phyloP scores from a whole-genome alignment of 768 basidiomycete species.

The Boletus tomentosulus region DNA sequence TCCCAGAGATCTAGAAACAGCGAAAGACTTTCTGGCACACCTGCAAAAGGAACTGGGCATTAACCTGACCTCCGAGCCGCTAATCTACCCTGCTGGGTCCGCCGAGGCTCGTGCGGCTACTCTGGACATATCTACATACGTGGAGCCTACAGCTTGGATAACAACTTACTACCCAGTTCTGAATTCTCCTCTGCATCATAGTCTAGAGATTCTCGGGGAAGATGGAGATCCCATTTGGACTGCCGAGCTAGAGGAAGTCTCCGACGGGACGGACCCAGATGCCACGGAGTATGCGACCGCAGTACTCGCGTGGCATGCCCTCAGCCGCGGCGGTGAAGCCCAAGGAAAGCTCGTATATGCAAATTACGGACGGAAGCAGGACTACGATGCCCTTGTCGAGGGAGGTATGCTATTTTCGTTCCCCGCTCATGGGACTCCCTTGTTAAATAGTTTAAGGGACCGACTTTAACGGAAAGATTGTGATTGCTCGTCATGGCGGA shows the following conservation, averaged over 20 bases:
- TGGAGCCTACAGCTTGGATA: conserved; percentile 53
- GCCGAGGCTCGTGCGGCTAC: conserved; percentile 50
- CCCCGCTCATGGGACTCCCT: not conserved
- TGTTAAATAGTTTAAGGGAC: conserved; percentile 38
- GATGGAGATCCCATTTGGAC: conserved; percentile 49
- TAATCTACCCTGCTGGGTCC: conserved; percentile 57
- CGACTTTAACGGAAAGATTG: conserved; percentile 74
- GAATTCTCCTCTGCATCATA: conserved; percentile 59
- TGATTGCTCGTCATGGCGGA: conserved; percentile 70
- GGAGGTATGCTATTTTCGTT: conserved; percentile 35
- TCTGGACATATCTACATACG: conserved; percentile 39
- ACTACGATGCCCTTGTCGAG: conserved; percentile 56
- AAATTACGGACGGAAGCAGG: conserved; percentile 55
- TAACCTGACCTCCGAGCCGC: conserved; percentile 24
- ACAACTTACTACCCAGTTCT: conserved; percentile 71
- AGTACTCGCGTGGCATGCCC: conserved; percentile 66
- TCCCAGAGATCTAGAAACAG: conserved; percentile 51
- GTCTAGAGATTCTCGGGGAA: conserved; percentile 51
- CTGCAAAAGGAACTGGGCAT: conserved; percentile 51
- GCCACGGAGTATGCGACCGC: conserved; percentile 53
- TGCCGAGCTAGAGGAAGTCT: conserved; percentile 63
- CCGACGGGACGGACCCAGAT: conserved; percentile 61
- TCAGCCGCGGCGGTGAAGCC: conserved; percentile 64
- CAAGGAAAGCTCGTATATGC: conserved; percentile 54
- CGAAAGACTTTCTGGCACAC: conserved; percentile 48